These are phyloP conservation scores for Penicillium thymicola DNA, from an alignment of 2,329 filamentous ascomycete species.

Conservation along the genomic window DNA sequence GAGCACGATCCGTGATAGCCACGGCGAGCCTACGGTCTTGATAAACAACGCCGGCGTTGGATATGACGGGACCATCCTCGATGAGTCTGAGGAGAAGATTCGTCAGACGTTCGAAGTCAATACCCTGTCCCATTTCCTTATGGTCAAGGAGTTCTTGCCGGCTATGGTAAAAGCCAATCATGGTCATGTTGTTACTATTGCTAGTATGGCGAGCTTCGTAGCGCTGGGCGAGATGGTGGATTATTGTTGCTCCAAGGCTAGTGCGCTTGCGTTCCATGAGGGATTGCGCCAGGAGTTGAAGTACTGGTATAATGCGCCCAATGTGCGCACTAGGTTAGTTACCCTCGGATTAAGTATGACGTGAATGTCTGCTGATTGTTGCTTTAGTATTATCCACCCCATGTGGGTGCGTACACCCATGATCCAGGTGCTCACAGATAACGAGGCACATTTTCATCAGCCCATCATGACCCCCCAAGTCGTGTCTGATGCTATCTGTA, in stretches of 20 bases:
- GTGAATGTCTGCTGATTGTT: not conserved
- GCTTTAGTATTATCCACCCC: conserved; percentile 31
- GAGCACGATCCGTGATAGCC: conserved; percentile 36
- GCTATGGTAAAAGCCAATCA: conserved; percentile 51
- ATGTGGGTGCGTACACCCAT: conserved; percentile 52
- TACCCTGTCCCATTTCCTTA: conserved; percentile 50
- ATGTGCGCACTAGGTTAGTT: conserved; percentile 38
- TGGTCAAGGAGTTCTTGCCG: conserved; percentile 52
- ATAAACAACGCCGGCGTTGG: conserved; percentile 53
- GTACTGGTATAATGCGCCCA: conserved; percentile 35
- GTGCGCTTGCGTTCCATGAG: conserved; percentile 54
- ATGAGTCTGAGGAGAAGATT: conserved; percentile 44
- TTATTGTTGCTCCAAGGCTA: conserved; percentile 53
- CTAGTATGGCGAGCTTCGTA: conserved; percentile 52
- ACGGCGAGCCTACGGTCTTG: conserved; percentile 47
- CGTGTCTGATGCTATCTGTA: conserved; percentile 50
- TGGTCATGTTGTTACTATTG: conserved; percentile 57
- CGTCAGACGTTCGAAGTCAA: conserved; percentile 53
- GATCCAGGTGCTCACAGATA: conserved; percentile 37
- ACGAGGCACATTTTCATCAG: conserved; percentile 32
- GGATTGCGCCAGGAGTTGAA: conserved; percentile 40
- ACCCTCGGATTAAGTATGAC: not conserved
- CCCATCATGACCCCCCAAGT: conserved; percentile 36
- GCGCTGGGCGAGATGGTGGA: conserved; percentile 49
- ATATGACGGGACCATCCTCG: conserved; percentile 47